Base-by-base conservation (phyloP, 345 rosid species). In the Jatropha curcas region DNA sequence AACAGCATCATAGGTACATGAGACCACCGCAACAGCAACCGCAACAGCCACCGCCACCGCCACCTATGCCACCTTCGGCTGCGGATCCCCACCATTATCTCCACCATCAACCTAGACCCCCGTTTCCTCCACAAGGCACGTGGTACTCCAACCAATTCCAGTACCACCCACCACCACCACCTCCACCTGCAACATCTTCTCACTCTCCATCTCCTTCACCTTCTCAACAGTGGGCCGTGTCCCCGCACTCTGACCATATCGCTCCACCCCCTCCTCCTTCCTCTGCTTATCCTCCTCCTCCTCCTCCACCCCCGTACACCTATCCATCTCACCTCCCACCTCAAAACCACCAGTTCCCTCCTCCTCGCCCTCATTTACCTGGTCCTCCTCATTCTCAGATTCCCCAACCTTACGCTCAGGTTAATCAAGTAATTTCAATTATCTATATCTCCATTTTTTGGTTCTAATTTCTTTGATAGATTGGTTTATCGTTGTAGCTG, bases 121-220 rank as follows among this genome's bases (percentile, higher is more conserved):
- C 78, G 5, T 22, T 68, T 14, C 78, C 78, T 68, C 70, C 53
- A 51, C 78, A 75, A 28, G 19, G 20, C 48, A 37, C 78, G 12
- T 75, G 69, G 73, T 75, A 61, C 45, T 31, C 73, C 46, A 60
- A 51, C 51, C 71, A 67, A 22, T 74, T 66, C 59, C 77, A 67
- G 31, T 77, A 65, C 20, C 85, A 59, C 11, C 81, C 61, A 2
- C 84, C 66, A 1, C 65, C 62, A 35, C 82, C 84, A 55, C 79
- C 82, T 19, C 82, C 84, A 2, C 80, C 89, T n/a, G n/a, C n/a
- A 52, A 83, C 67, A 25, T 33, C 80, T 73, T 76, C 82, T 61
- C 85, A 81, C 28, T 80, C 84, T 22, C 82, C 86, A 13, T 82
- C 93, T 35, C 87, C 86, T 6, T 88, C 90, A 2, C 91, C 89